Conservation (phyloP, 2,329 filamentous ascomycete genomes). For the Penicillium sp. region DNA sequence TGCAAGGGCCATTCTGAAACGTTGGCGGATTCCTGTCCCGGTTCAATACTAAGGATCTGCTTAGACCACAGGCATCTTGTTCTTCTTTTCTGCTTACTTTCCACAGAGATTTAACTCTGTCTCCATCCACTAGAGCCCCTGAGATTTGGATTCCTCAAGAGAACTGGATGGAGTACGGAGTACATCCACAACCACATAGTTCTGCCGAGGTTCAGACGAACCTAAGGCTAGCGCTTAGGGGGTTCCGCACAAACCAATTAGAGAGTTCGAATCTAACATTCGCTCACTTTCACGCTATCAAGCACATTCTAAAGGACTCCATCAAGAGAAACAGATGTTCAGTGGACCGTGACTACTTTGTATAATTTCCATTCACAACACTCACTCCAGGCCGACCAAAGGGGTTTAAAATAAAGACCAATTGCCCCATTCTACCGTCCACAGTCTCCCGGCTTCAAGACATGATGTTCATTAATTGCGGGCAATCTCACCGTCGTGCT, state of each 20-base stretch:
- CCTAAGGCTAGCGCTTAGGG: background rate
- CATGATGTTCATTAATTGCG: conserved; percentile 6
- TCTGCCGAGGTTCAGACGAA: background rate
- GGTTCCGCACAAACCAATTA: conserved; percentile 2
- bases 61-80: conserved; percentile 1
- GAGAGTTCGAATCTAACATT: background rate
- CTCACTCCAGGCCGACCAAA: background rate
- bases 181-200: background rate
- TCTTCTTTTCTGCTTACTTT: background rate
- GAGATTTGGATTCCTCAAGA: background rate
- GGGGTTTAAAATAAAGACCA: conserved; percentile 3
- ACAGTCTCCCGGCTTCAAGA: conserved; percentile 15
- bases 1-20: conserved; percentile 26
- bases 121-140: background rate
- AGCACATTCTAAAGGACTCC: background rate
- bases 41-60: background rate
- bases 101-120: background rate
- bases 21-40: conserved; percentile 19
- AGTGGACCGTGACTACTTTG: conserved; percentile 12
- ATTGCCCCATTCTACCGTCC: conserved; percentile 3
- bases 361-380: background rate
- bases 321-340: conserved; percentile 3
- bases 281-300: background rate
- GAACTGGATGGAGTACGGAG: background rate
- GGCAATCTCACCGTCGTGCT: conserved; percentile 3